Evolutionary conservation across 768 basidiomycete species (phyloP), one percentile per base, ranked within the genome.

Genomic region (Amyloporia xantha): DNA sequence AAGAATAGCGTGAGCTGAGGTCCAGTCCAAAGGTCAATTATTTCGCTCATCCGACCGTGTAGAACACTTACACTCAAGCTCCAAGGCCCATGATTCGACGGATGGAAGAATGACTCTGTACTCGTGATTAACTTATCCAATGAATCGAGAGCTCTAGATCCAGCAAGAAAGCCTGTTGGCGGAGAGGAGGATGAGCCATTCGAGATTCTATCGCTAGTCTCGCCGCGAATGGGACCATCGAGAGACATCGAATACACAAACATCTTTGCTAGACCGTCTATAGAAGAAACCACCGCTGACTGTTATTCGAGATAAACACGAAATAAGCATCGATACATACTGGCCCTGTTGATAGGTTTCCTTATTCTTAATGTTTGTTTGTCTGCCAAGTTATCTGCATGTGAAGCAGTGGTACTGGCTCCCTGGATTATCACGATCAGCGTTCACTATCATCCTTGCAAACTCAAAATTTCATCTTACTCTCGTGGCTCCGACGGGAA

Each of bases 61-160:
- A 13, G 36, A 21, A 21, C 12, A 37, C 75, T 51, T 55, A 86
- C 82, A 51, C 70, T 62, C 47, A 77, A 62, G 3, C 90, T 86
- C 90, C 92, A 96, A 25, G 75, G 69, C 3, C 94, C 94, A 25
- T 83, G 82, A 62, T 96, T 96, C 3, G 89, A 90, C 1, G 95
- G 95, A 64, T 98, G 95, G 68, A 97, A 98, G 72, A 87, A 95
- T 0, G 86, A 82, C 61, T 98, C 95, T 5, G 87, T 90, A 58
- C 90, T 93, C 12, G 90, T 94, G 52, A 98, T 80, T 36, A 98
- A 68, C 55, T 83, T 83, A 56, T 90, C 88, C 23, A 98, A 71
- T 12, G 90, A 84, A 58, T 95, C 91, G 51, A 98, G 73, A 17
- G 93, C 89, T 60, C 78, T 86, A 2, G 87, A 92, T 13, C 95